phyloP scores from a whole-genome alignment of 768 basidiomycete species.

The Amanita brunnescens region DNA sequence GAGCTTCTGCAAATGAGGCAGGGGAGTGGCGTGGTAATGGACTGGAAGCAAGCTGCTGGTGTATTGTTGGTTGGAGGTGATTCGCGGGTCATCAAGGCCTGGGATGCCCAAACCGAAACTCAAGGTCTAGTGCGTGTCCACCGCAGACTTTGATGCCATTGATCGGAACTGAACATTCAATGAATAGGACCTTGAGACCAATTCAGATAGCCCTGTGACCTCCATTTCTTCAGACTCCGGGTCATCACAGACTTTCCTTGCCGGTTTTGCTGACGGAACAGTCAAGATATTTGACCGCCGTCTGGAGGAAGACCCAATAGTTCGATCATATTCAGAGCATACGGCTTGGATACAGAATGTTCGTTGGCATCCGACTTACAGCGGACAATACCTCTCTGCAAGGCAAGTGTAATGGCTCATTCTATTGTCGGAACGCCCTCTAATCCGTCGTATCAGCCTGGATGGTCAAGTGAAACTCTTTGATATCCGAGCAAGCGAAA shows the following conservation, averaged over 20 bases:
- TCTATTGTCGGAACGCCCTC: background rate
- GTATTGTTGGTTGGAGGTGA: conserved; percentile 88
- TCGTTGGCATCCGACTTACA: conserved; percentile 65
- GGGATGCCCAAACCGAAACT: conserved; percentile 92
- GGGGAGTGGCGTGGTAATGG: conserved; percentile 77
- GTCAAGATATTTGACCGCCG: conserved; percentile 90
- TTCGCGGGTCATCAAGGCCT: conserved; percentile 78
- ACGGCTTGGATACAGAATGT: conserved; percentile 87
- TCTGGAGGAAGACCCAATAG: conserved; percentile 74
- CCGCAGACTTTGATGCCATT: conserved; percentile 2
- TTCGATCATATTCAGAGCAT: conserved; percentile 70
- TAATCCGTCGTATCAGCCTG: conserved; percentile 37
- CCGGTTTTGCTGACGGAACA: conserved; percentile 88
- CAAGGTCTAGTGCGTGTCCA: conserved; percentile 50
- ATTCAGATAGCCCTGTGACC: conserved; percentile 86
- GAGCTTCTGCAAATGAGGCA: conserved; percentile 69
- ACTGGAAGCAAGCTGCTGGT: conserved; percentile 90
- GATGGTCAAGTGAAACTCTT: conserved; percentile 89
- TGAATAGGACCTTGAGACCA: conserved; percentile 76
- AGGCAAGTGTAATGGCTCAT: conserved; percentile 44
- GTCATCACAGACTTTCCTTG: conserved; percentile 71
- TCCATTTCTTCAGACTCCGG: conserved; percentile 71
- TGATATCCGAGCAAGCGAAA: conserved; percentile 68
- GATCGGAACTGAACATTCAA: background rate
- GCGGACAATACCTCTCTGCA: conserved; percentile 73